A percentile compares a stretch with the other conserved stretches of the same genome.
These are phyloP conservation scores for Furcasterigmium furcatum DNA, from an alignment of 2,329 filamentous ascomycete species.

Conservation along the genomic window DNA sequence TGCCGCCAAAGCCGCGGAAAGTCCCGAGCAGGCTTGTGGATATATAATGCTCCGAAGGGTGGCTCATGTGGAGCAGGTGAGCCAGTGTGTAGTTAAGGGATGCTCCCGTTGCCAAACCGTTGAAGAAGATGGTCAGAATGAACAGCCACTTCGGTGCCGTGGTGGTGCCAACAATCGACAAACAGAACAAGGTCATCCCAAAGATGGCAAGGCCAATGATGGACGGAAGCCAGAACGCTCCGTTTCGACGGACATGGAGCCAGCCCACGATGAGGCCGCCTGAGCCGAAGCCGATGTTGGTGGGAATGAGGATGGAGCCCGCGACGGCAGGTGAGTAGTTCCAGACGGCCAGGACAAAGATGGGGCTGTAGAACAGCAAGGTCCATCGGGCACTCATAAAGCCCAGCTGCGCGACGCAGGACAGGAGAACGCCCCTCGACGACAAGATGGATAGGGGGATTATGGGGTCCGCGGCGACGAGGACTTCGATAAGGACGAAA, in stretches of 20 bases:
- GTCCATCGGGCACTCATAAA: constrained; percentile 81
- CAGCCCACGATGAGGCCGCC: constrained; percentile 72
- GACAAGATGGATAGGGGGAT: constrained; percentile 69
- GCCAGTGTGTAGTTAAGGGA: constrained; percentile 78
- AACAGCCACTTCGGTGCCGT: constrained; percentile 49
- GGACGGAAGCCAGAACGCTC: constrained; percentile 68
- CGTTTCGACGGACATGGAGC: constrained; percentile 70
- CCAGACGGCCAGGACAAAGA: constrained; percentile 75
- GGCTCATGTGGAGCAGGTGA: constrained; percentile 72
- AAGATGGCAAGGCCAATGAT: constrained; percentile 62
- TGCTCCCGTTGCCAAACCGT: constrained; percentile 71
- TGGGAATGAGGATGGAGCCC: constrained; percentile 75
- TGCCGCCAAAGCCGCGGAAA: constrained; percentile 78
- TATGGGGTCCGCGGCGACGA: constrained; percentile 64
- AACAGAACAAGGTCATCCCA: constrained; percentile 50
- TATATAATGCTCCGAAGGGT: constrained; percentile 66
- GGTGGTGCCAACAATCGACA: constrained; percentile 53
- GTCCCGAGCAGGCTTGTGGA: constrained; percentile 74
- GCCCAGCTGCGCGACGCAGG: constrained; percentile 67
- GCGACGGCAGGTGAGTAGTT: constrained; percentile 66
- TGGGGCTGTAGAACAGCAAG: constrained; percentile 76
- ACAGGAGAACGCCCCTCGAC: constrained; percentile 67
- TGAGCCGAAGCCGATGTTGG: constrained; percentile 73
- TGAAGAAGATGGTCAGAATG: constrained; percentile 59
- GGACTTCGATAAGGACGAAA: constrained; percentile 62